These are phyloP conservation scores for Gypsophila paniculata DNA, from an alignment of 179 eudicot genomes.

Conservation along the genomic window DNA sequence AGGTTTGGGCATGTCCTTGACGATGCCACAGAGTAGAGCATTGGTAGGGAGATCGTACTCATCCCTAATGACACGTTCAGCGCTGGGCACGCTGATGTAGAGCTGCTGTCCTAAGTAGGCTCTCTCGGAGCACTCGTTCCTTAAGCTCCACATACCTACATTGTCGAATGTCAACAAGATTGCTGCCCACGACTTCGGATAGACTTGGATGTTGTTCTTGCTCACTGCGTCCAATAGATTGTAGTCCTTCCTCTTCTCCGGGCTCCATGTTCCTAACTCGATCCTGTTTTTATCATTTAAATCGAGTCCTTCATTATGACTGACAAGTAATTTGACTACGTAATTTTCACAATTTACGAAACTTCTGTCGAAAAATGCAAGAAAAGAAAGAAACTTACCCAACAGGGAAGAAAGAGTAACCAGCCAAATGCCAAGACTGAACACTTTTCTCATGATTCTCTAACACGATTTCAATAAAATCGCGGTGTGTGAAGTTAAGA, in stretches of 20 bases:
- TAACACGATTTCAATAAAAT: slow-evolving; percentile 59
- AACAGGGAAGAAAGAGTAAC: slow-evolving; percentile 73
- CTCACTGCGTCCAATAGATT: slow-evolving; percentile 57
- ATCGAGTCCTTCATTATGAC: not conserved
- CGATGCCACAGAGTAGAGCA: slow-evolving; percentile 46
- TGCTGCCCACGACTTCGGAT: slow-evolving; percentile 73
- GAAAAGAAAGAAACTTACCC: slow-evolving; percentile 39
- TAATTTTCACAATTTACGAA: too few relatives aligned
- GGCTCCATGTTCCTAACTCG: slow-evolving; percentile 59
- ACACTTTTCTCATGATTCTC: slow-evolving; percentile 65
- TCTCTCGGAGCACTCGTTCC: slow-evolving; percentile 41
- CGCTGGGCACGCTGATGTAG: slow-evolving; percentile 53
- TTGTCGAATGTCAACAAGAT: slow-evolving; percentile 63
- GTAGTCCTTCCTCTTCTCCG: slow-evolving; percentile 62
- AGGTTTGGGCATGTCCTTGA: slow-evolving; percentile 52
- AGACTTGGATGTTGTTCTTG: slow-evolving; percentile 61
- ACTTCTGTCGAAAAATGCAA: not conserved
- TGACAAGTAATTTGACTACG: not conserved
- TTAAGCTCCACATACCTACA: slow-evolving; percentile 69
- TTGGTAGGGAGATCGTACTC: slow-evolving; percentile 47
- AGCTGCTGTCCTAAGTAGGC: slow-evolving; percentile 63
- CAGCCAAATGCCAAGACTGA: slow-evolving; percentile 64
- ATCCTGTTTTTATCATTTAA: slow-evolving; percentile 30
- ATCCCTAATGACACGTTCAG: slow-evolving; percentile 42
- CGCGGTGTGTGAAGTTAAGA: slow-evolving; percentile 44